phyloP scores from a whole-genome alignment of 2,329 filamentous ascomycete genomes.

The Orbilia blumenaviensis region DNA sequence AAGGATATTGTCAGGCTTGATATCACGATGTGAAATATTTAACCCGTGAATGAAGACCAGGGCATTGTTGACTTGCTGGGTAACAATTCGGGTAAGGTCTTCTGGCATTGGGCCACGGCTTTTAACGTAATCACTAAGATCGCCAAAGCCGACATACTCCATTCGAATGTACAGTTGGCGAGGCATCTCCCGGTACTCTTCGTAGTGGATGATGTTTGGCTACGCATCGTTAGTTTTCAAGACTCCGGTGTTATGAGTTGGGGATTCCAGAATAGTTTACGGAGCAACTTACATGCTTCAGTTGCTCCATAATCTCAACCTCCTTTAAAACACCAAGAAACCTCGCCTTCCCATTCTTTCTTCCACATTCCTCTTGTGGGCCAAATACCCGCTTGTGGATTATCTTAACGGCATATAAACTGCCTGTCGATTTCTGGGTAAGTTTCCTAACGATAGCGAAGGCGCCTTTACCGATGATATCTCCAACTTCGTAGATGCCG shows the following conservation, averaged over 20 bases:
- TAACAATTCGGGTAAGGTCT: constrained; percentile 73
- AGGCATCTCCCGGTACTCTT: constrained; percentile 85
- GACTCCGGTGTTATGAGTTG: not conserved
- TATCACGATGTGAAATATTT: constrained; percentile 96
- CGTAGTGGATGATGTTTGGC: constrained; percentile 89
- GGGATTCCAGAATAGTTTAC: constrained; percentile 63
- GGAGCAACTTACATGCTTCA: constrained; percentile 76
- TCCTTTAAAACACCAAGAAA: constrained; percentile 78
- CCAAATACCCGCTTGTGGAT: constrained; percentile 85
- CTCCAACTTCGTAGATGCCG: constrained; percentile 79
- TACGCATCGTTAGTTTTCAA: constrained; percentile 59
- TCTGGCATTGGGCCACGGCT: constrained; percentile 73
- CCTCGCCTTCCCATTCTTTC: constrained; percentile 49
- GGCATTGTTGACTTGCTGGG: constrained; percentile 79
- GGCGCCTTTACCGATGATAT: constrained; percentile 86
- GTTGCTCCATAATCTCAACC: constrained; percentile 90
- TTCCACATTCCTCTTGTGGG: constrained; percentile 39
- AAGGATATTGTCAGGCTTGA: constrained; percentile 97
- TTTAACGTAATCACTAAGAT: constrained; percentile 78
- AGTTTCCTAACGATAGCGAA: constrained; percentile 95
- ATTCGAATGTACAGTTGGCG: constrained; percentile 93
- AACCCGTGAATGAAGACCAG: constrained; percentile 85
- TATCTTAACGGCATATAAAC: constrained; percentile 89
- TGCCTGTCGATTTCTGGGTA: constrained; percentile 82
- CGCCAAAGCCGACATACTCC: constrained; percentile 86